Evolutionary conservation across 371 early-diverging fungal genomes (phyloP).

Genomic region (Apophysomyces trapeziformis): DNA sequence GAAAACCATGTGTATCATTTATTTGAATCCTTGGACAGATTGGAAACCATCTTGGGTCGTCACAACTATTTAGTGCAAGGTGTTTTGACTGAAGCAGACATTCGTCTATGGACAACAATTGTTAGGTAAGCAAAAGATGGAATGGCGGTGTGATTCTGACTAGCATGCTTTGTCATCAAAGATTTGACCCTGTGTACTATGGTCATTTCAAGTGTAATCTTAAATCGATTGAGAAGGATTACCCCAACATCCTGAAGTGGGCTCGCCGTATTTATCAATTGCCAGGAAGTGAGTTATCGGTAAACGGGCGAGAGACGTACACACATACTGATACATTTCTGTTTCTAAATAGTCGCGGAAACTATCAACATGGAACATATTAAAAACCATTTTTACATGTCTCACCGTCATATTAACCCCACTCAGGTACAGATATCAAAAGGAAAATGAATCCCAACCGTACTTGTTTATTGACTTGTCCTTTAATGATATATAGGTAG

Average conservation of each 20-base stretch:
- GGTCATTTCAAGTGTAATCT: constrained; percentile 94
- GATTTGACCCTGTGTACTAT: constrained; percentile 87
- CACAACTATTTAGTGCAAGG: constrained; percentile 78
- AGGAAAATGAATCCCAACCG: not conserved
- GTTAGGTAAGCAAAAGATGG: constrained; percentile 56
- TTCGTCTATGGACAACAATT: constrained; percentile 92
- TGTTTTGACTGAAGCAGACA: constrained; percentile 89
- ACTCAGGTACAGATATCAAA: constrained; percentile 40
- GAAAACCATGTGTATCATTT: constrained; percentile 73
- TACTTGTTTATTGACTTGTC: not conserved
- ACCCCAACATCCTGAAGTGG: constrained; percentile 90
- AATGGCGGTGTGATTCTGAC: no score
- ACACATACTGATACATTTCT: no score
- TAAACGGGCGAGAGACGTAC: no score
- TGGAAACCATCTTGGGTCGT: constrained; percentile 80
- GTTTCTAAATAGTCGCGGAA: constrained; percentile 46
- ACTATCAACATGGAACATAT: constrained; percentile 95
- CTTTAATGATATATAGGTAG: constrained; percentile 38
- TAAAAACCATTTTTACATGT: constrained; percentile 92
- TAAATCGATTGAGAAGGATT: constrained; percentile 82
- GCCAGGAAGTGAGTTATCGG: constrained; percentile 55
- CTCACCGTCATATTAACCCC: constrained; percentile 92
- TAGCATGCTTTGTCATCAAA: constrained; percentile 6
- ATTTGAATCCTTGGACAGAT: constrained; percentile 79
- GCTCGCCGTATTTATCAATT: constrained; percentile 81